Base-by-base conservation (phyloP, 2,329 filamentous ascomycete species). In the Endothia cerciana region DNA sequence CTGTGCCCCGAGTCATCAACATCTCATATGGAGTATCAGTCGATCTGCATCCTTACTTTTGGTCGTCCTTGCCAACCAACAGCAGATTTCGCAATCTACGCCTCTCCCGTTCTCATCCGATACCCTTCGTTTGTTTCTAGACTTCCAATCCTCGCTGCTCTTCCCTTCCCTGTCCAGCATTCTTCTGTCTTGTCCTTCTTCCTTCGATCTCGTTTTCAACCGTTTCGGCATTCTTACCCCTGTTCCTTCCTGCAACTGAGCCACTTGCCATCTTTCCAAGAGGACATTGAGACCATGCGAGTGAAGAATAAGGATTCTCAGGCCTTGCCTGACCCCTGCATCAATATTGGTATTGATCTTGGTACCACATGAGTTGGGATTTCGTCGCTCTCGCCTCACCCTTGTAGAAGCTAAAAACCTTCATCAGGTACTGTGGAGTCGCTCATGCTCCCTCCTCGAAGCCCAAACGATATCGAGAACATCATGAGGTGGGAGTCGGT, bases 281-380 rank as follows among this genome's bases (percentile, higher is more conserved):
- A 47, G 2, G 22, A 1, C 43, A 8, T 11, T 25, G 8, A 1
- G 13, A 22, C n/a, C 43, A 47, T 47, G 43, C 43, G 19, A 3
- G 6, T n/a, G 43, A 47, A 47, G 43, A 47, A 22, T 19, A 22
- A n/a, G n/a, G n/a, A n/a, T n/a, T n/a, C n/a, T 47, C 7, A 47
- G n/a, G n/a, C 43, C n/a, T 22, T n/a, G 15, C 17, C 51, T 25
- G 19, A 22, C 17, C 19, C 36, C 10, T 58, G 11, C 17, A 71
- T 81, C 1, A 68, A 80, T 22, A 69, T 82, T 2, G 78, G 81
- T 0, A 75, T 84, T 7, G 81, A 83, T 47, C 82, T 83, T 56
- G 81, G 81, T 7, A 53, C 49, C 15, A 53, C 25, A 22, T 53
- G 15, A 53, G 49, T 53, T 13, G n/a, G n/a, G 4, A 5, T 41